Conservation (phyloP, 441 rosid species). For the Pelargonium australe region DNA sequence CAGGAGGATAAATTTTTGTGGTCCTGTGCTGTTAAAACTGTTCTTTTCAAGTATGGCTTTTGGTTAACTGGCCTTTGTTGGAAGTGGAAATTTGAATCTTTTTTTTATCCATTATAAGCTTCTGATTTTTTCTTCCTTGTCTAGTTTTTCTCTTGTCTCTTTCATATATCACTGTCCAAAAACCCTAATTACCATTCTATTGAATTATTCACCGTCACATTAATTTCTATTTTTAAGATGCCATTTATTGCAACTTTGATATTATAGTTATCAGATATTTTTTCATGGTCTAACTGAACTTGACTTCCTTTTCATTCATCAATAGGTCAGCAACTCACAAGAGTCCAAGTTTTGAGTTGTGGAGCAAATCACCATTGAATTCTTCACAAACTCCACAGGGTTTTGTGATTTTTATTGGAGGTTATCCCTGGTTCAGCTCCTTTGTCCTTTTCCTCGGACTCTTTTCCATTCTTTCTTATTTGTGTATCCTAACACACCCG, state of each 20-base stretch:
- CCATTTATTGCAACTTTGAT: conserved; percentile 35
- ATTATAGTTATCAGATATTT: conserved; percentile 49
- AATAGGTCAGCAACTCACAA: conserved; percentile 53
- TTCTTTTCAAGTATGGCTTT: conserved; percentile 43
- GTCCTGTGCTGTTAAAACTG: conserved; percentile 56
- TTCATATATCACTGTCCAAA: conserved; percentile 32
- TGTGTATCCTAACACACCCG: conserved; percentile 23
- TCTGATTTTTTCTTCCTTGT: conserved; percentile 38
- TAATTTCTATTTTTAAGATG: conserved; percentile 26
- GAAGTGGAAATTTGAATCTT: conserved; percentile 36
- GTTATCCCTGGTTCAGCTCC: conserved; percentile 33
- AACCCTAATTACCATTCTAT: conserved; percentile 36
- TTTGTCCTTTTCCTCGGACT: conserved; percentile 31
- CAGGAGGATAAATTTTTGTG: conserved; percentile 30
- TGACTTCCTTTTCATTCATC: conserved; percentile 37
- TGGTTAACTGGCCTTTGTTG: conserved; percentile 38
- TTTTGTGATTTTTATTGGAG: conserved; percentile 41
- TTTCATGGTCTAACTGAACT: conserved; percentile 42
- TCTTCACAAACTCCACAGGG: conserved; percentile 36
- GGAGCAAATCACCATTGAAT: conserved; percentile 45
- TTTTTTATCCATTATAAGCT: conserved; percentile 23
- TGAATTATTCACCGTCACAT: conserved; percentile 32
- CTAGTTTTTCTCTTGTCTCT: conserved; percentile 39
- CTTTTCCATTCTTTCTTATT: conserved; percentile 26
- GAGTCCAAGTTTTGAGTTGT: conserved; percentile 40